phyloP scores from a whole-genome alignment of 805 yeast species.

The Henningerozyma blattae region DNA sequence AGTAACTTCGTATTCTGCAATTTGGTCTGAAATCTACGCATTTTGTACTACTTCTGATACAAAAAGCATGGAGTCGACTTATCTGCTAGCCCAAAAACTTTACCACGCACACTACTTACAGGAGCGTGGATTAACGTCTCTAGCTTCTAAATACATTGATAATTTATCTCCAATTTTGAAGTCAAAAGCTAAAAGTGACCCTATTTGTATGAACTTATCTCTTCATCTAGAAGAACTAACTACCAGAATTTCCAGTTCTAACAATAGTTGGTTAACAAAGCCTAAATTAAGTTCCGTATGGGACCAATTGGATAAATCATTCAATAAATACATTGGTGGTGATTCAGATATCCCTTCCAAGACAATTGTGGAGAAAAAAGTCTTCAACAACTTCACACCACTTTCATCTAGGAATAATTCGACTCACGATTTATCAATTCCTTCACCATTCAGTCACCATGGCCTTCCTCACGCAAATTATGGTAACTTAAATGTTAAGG shows the following conservation, averaged over 20 bases:
- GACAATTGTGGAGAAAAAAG: constrained; percentile 34
- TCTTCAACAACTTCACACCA: constrained; percentile 64
- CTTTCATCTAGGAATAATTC: constrained; percentile 48
- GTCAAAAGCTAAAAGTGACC: constrained; percentile 26
- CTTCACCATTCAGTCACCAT: not conserved
- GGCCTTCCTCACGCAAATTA: not conserved
- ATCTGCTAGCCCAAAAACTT: constrained; percentile 47
- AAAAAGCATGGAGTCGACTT: constrained; percentile 31
- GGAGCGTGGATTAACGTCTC: constrained; percentile 48
- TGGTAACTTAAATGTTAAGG: too few relatives aligned
- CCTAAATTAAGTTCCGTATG: constrained; percentile 72
- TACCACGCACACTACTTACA: constrained; percentile 58
- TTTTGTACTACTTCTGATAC: constrained; percentile 24
- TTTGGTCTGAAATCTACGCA: constrained; percentile 65
- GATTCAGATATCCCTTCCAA: constrained; percentile 44
- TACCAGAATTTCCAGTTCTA: constrained; percentile 36
- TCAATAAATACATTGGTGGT: constrained; percentile 73
- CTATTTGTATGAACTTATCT: constrained; percentile 24
- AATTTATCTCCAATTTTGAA: constrained; percentile 30
- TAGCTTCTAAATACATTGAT: constrained; percentile 57
- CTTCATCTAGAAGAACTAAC: constrained; percentile 28
- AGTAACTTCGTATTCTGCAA: constrained; percentile 30
- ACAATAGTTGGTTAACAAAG: constrained; percentile 69
- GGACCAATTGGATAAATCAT: constrained; percentile 77
- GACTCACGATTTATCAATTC: constrained; percentile 22